Evolutionary conservation across 179 eudicot species (phyloP).

Genomic region (Amaranthus tricolor): DNA sequence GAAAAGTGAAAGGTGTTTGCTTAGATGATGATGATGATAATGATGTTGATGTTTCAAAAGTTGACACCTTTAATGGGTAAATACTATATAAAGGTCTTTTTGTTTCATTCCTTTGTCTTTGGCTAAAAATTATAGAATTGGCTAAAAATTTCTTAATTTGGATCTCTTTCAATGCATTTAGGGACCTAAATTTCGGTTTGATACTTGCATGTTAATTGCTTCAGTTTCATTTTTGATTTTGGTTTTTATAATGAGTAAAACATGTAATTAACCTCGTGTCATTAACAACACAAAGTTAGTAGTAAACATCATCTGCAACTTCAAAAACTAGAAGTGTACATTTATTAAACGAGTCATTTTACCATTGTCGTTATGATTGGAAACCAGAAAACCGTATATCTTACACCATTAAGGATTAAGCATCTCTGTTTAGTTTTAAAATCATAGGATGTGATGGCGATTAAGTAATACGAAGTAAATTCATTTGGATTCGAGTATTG

Average conservation of each 20-base stretch:
- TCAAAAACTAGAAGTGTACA: too few species aligned
- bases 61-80: not conserved
- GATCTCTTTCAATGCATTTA: not conserved
- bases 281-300: too few species aligned
- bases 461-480: not conserved
- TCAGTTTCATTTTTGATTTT: not conserved
- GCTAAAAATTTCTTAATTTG: not conserved
- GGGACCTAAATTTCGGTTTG: not conserved
- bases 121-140: not conserved
- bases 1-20: not conserved
- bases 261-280: not conserved
- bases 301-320: too few species aligned
- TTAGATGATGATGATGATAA: conserved; percentile 7
- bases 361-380: too few species aligned
- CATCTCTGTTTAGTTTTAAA: not conserved
- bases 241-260: not conserved
- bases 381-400: too few species aligned
- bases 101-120: not conserved
- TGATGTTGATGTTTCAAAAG: conserved; percentile 9
- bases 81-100: not conserved
- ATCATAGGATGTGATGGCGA: not conserved
- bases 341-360: too few species aligned
- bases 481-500: not conserved
- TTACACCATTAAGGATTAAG: not conserved
- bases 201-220: not conserved